Evolutionary conservation across 176 grass and related monocot species (phyloP).

Genomic region (Juncus inflexus): DNA sequence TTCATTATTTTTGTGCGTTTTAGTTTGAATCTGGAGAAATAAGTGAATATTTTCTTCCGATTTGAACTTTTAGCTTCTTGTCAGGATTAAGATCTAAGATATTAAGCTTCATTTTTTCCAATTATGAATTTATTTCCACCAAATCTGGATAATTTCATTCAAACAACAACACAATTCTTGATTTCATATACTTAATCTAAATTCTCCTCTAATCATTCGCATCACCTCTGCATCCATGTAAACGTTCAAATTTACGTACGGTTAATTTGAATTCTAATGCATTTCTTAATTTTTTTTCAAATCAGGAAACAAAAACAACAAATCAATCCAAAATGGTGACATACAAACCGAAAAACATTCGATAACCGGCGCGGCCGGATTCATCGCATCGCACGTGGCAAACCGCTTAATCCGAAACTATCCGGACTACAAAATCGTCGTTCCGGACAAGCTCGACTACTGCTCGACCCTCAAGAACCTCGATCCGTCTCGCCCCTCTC

Average conservation of each 20-base stretch:
- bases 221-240: neutral
- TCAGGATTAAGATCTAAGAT: slow-evolving; percentile 12
- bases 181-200: neutral
- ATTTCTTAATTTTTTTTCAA: slow-evolving; percentile 11
- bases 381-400: slow-evolving; percentile 76
- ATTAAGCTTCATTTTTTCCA: neutral
- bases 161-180: neutral
- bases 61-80: neutral
- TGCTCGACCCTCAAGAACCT: slow-evolving; percentile 79
- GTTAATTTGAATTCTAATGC: neutral
- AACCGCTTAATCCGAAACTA: slow-evolving; percentile 64
- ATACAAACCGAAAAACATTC: slow-evolving; percentile 77
- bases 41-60: neutral
- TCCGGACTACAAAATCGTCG: slow-evolving; percentile 67
- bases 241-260: neutral
- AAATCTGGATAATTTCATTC: slow-evolving; percentile 4
- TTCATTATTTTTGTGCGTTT: neutral
- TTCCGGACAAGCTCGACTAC: slow-evolving; percentile 76
- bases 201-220: neutral
- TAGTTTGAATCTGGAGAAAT: neutral
- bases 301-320: slow-evolving; percentile 8
- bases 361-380: slow-evolving; percentile 66
- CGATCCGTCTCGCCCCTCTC: slow-evolving; percentile 32
- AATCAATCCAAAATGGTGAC: slow-evolving; percentile 31
- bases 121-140: neutral